Conservation (phyloP, 805 yeast genomes). For the Blastobotrys peoriensis region DNA sequence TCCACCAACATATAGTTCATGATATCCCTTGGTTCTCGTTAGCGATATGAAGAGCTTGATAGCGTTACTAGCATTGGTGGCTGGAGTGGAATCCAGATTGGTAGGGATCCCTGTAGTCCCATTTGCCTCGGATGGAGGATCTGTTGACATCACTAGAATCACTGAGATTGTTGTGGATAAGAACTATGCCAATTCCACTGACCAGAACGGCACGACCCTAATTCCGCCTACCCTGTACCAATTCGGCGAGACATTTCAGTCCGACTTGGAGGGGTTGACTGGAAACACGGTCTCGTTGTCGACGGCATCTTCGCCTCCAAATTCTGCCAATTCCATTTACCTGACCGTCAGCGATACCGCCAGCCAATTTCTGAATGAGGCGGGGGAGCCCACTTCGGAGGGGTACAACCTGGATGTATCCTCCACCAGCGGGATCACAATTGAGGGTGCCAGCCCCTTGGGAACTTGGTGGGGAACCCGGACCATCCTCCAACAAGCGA, state of each 20-base stretch:
- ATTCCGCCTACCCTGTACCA: constrained; percentile 17
- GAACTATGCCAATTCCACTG: not conserved
- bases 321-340: constrained; percentile 2
- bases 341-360: not conserved
- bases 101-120: constrained; percentile 1
- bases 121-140: not conserved
- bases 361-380: not conserved
- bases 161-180: not conserved
- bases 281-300: not conserved
- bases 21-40: no score
- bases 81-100: no score
- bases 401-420: constrained; percentile 5
- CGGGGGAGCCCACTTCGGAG: constrained; percentile 6
- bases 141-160: not conserved
- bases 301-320: not conserved
- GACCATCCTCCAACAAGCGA: constrained; percentile 7
- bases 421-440: not conserved
- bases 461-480: constrained; percentile 9
- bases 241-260: constrained; percentile 22
- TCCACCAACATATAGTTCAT: no score
- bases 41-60: no score
- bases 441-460: constrained; percentile 8
- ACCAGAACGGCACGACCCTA: constrained; percentile 3
- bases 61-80: no score
- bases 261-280: constrained; percentile 1